A percentile compares a stretch with the other conserved stretches of the same genome.
Evolutionary conservation across 306 rosid species (phyloP).

Genomic region (Ammopiptanthus mongolicus): DNA sequence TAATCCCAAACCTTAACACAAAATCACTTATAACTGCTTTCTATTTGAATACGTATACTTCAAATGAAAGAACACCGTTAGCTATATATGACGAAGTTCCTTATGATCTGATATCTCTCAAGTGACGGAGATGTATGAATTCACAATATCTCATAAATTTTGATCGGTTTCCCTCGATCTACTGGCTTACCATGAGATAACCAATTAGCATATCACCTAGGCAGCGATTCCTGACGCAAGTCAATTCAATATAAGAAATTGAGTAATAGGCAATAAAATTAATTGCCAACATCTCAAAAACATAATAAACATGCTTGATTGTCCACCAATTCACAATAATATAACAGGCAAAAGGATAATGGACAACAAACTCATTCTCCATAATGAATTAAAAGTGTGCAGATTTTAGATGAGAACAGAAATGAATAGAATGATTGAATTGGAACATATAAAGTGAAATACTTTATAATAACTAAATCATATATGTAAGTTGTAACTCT

Average conservation of each 20-base stretch:
- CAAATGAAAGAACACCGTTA: slow-evolving; percentile 65
- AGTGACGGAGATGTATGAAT: slow-evolving; percentile 49
- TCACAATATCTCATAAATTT: slow-evolving; percentile 62
- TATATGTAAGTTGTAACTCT: background rate
- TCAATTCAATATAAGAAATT: slow-evolving; percentile 4
- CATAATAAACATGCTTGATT: background rate
- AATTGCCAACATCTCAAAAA: background rate
- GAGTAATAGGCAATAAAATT: background rate
- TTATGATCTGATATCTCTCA: slow-evolving; percentile 51
- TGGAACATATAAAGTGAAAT: slow-evolving; percentile 3
- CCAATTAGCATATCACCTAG: slow-evolving; percentile 65
- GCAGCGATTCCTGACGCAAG: slow-evolving; percentile 82
- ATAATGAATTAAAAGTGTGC: background rate
- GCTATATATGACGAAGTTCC: slow-evolving; percentile 62
- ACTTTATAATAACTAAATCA: background rate
- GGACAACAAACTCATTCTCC: background rate
- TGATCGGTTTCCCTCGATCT: slow-evolving; percentile 56
- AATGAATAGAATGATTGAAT: background rate
- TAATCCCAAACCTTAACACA: slow-evolving; percentile 65
- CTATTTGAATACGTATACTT: slow-evolving; percentile 56
- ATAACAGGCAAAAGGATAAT: background rate
- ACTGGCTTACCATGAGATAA: slow-evolving; percentile 49
- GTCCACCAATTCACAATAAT: background rate
- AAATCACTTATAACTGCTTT: slow-evolving; percentile 68
- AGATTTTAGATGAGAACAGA: background rate